Evolutionary conservation across 441 rosid species (phyloP), one percentile per base, ranked within the genome.

Genomic region (Lepidium campestre): DNA sequence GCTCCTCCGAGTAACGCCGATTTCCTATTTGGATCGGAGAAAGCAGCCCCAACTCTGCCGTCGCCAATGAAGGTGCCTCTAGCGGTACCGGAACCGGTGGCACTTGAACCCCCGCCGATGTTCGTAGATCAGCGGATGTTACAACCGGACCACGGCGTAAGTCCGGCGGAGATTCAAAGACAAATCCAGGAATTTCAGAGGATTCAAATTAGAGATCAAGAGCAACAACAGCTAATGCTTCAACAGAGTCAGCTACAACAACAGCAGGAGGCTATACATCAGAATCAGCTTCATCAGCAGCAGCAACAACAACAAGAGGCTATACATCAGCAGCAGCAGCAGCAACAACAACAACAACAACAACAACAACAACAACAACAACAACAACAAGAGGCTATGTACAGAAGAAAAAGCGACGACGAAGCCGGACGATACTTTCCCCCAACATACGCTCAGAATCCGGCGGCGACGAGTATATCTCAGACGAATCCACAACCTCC

Each of bases 11-110:
- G 29, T 61, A 80, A 78, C 14, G 84, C 81, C 17, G 97, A 93
- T 78, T 90, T 83, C 73, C 71, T 86, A 57, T 90, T 88, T 60
- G 92, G 92, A 62, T 59, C 82, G 57, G 98, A 86, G 19, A 88
- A 85, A 48, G 80, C 83, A 29, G 70, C 47, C 23, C 48, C 75
- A 19, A 44, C 75, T 31, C 81, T 72, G 2, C 73, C 75, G 25
- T 69, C 62, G 45, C 77, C 79, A 6, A 3, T 39, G 5, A 57
- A 57, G 11, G 58, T 19, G 2, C 17, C 70, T 15, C 72, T 13
- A n/a, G 53, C 52, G 11, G 9, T 79, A 11, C 70, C 78, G 11
- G 79, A 63, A 46, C 68, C 59, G 47, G 82, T 47, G 17, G 61
- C 15, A 4, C 7, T 65, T 1, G 75, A 42, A 3, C 44, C 72